These are phyloP conservation scores for Epicoccum nigrum DNA, from an alignment of 2,329 filamentous ascomycete genomes.

Conservation along the genomic window DNA sequence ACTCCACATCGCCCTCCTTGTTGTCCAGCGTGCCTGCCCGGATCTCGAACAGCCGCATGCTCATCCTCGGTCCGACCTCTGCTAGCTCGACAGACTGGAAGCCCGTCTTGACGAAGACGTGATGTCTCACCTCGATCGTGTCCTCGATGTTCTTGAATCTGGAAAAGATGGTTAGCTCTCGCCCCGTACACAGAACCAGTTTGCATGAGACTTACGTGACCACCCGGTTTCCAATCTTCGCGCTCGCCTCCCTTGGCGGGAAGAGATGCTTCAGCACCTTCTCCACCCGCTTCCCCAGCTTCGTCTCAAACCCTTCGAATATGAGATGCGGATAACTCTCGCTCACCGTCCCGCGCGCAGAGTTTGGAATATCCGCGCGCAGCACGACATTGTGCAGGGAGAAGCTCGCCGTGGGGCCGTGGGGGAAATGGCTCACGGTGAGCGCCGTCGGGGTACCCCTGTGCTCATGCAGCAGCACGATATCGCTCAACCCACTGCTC, in stretches of 20 bases:
- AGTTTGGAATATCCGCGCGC: conserved; percentile 89
- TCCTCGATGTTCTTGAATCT: conserved; percentile 81
- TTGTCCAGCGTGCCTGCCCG: conserved; percentile 89
- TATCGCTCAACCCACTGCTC: conserved; percentile 78
- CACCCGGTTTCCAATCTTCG: conserved; percentile 83
- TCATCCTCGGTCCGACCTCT: conserved; percentile 77
- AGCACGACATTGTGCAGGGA: conserved; percentile 91
- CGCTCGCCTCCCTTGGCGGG: conserved; percentile 80
- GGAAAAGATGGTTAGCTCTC: too few species aligned
- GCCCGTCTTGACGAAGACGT: conserved; percentile 92
- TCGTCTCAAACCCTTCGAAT: conserved; percentile 89
- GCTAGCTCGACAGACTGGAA: conserved; percentile 73
- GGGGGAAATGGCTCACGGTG: conserved; percentile 84
- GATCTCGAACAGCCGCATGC: conserved; percentile 96
- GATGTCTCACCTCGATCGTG: conserved; percentile 86
- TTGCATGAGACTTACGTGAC: conserved; percentile 72
- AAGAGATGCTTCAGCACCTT: conserved; percentile 95
- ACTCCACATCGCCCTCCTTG: conserved; percentile 94
- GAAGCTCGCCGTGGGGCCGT: conserved; percentile 87
- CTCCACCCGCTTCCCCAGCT: conserved; percentile 79
- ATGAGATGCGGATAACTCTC: conserved; percentile 94
- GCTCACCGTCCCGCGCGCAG: conserved; percentile 82
- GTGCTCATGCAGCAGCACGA: conserved; percentile 80
- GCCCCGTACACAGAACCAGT: too few species aligned
- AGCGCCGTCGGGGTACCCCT: conserved; percentile 89